These are phyloP conservation scores for Penicillium sp. DNA, from an alignment of 2,329 filamentous ascomycete species.

Conservation along the genomic window DNA sequence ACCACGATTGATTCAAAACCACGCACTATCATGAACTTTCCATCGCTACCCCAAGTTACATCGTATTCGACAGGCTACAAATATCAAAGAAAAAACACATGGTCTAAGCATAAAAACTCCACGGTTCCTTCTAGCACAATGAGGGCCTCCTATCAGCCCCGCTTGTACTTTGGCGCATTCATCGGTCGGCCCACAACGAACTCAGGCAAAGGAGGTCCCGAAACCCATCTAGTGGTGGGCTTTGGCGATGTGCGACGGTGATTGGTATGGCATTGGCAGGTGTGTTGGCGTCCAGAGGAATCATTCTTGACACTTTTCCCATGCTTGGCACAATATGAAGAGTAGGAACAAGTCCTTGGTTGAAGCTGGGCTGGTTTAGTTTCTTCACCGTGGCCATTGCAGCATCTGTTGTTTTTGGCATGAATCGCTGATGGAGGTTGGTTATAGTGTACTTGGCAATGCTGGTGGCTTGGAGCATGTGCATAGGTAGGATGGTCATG, in stretches of 20 bases:
- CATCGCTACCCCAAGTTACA: no score
- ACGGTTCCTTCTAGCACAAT: no score
- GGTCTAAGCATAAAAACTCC: no score
- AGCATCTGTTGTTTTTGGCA: background rate
- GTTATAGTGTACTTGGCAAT: background rate
- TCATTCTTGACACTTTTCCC: background rate
- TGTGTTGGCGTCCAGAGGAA: background rate
- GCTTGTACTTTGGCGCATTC: background rate
- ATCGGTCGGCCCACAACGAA: background rate
- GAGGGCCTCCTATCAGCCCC: background rate
- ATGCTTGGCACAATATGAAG: background rate
- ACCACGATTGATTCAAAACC: no score
- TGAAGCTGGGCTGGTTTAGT: background rate
- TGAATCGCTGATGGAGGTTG: background rate
- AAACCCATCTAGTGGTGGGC: background rate
- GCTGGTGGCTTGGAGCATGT: background rate
- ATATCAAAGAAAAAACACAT: no score
- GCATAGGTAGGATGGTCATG: background rate
- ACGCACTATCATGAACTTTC: no score
- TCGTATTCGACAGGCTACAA: no score
- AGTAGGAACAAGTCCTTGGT: background rate
- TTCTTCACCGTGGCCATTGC: background rate
- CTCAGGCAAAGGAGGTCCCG: conserved; percentile 1
- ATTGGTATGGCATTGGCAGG: background rate
- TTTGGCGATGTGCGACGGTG: background rate